Evolutionary conservation across 2,329 filamentous ascomycete genomes (phyloP).

Genomic region (Colletotrichum siamense): DNA sequence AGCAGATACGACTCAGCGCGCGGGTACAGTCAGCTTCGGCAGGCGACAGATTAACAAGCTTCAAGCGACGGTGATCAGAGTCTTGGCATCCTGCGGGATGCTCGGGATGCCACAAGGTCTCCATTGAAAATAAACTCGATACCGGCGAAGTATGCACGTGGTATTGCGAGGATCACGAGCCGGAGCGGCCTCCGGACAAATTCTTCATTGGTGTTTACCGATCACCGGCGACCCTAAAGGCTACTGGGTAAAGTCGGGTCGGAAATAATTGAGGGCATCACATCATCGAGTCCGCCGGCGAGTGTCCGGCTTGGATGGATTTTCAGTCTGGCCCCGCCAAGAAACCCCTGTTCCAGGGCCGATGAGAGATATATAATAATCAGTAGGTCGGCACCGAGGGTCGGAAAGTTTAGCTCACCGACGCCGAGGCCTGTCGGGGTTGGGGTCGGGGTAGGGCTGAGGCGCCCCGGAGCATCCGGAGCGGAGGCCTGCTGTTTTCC

Average conservation of each 20-base stretch:
- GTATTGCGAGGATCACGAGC: background rate
- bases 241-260: background rate
- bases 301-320: rapidly evolving
- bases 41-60: background rate
- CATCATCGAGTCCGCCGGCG: background rate
- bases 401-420: background rate
- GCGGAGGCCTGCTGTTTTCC: background rate
- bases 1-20: background rate
- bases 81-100: background rate
- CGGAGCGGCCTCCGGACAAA: background rate
- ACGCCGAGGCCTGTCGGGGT: background rate
- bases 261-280: background rate
- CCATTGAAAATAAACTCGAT: background rate
- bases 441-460: background rate
- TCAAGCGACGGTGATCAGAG: background rate
- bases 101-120: background rate
- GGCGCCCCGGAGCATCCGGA: background rate
- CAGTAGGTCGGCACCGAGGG: background rate
- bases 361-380: background rate
- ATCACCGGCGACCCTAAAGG: background rate
- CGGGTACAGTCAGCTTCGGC: background rate
- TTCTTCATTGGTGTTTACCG: background rate
- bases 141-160: background rate
- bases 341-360: background rate
- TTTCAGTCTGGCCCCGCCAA: background rate